Percentiles rank a stretch among this genome's conserved stretches.
These are phyloP conservation scores for Dothistroma pini DNA, from an alignment of 2,329 filamentous ascomycete genomes.

Conservation along the genomic window DNA sequence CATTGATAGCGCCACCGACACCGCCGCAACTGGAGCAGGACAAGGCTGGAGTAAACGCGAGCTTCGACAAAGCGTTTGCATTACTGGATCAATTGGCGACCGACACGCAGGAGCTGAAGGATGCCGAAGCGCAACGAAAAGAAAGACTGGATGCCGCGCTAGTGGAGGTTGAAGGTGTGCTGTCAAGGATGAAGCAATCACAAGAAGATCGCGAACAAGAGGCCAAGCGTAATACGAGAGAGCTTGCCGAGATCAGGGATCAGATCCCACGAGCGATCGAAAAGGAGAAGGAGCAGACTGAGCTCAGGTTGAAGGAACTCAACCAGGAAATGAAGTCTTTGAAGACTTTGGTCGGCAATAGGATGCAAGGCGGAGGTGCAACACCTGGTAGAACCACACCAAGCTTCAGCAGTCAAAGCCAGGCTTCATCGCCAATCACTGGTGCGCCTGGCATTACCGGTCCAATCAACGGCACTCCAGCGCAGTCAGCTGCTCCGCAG, in stretches of 20 bases:
- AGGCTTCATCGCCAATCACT: constrained; percentile 10
- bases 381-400: constrained; percentile 19
- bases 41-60: constrained; percentile 86
- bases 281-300: constrained; percentile 78
- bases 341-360: constrained; percentile 75
- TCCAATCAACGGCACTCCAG: constrained; percentile 12
- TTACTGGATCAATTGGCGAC: constrained; percentile 88
- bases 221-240: constrained; percentile 77
- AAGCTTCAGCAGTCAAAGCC: constrained; percentile 17
- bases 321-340: constrained; percentile 85
- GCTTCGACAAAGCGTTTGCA: constrained; percentile 87
- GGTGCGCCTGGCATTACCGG: constrained; percentile 24
- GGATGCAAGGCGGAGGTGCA: constrained; percentile 41
- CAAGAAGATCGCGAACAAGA: constrained; percentile 83
- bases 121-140: constrained; percentile 78
- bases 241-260: constrained; percentile 77
- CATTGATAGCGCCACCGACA: constrained; percentile 87
- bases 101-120: constrained; percentile 85
- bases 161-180: constrained; percentile 76
- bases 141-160: constrained; percentile 78
- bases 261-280: constrained; percentile 85
- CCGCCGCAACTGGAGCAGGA: constrained; percentile 91
- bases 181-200: constrained; percentile 75
- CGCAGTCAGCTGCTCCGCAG: constrained; percentile 2
- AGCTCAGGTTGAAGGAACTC: constrained; percentile 77